These are phyloP conservation scores for Serendipita sp. DNA, from an alignment of 768 basidiomycete genomes.

Conservation along the genomic window DNA sequence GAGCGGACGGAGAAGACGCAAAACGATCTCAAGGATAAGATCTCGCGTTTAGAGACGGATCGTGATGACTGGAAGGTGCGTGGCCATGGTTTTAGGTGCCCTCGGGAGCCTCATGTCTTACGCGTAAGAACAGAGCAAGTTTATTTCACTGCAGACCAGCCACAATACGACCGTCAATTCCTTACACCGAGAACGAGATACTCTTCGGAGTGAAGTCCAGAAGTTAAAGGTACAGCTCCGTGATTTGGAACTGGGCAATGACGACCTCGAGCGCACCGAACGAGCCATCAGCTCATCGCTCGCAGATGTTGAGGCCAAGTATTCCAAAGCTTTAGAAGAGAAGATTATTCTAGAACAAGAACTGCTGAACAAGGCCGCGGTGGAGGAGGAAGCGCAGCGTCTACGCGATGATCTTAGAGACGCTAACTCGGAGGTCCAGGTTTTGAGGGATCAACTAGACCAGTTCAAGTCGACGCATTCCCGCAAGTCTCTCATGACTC, in stretches of 20 bases:
- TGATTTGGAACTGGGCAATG: conserved; percentile 93
- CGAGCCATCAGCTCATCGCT: conserved; percentile 70
- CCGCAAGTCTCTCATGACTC: conserved; percentile 12
- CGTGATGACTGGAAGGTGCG: conserved; percentile 88
- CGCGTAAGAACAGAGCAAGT: conserved; percentile 40
- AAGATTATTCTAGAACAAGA: conserved; percentile 96
- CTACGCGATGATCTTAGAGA: conserved; percentile 90
- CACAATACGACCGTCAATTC: conserved; percentile 84
- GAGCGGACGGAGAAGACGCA: conserved; percentile 75
- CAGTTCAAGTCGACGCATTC: conserved; percentile 18
- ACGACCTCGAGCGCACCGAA: conserved; percentile 91
- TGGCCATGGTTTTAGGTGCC: conserved; percentile 8
- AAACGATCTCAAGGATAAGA: conserved; percentile 60
- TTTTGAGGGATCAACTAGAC: conserved; percentile 59
- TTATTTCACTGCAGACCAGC: conserved; percentile 71
- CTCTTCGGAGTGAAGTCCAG: conserved; percentile 57
- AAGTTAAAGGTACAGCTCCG: conserved; percentile 55
- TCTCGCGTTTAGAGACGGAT: conserved; percentile 50
- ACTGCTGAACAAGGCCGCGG: conserved; percentile 68
- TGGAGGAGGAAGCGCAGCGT: conserved; percentile 84
- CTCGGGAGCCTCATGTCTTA: background rate
- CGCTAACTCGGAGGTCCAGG: conserved; percentile 66
- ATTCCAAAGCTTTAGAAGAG: conserved; percentile 83
- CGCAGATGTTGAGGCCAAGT: conserved; percentile 73
- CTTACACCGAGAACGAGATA: conserved; percentile 81